Evolutionary conservation across 192 early-diverging fungal species (phyloP).

Genomic region (Phlyctochytrium planicorne): DNA sequence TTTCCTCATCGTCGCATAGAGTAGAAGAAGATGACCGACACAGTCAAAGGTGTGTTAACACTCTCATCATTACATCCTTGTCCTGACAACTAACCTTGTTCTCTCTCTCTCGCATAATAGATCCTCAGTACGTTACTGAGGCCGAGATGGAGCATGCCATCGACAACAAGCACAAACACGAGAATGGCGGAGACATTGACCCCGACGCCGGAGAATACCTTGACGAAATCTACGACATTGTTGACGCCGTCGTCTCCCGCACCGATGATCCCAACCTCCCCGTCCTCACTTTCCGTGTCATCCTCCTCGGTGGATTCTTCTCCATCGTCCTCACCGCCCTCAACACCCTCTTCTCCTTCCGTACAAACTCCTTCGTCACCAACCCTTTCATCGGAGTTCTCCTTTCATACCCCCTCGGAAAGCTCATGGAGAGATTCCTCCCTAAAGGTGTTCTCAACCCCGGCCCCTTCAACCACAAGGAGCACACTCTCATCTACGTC

Average conservation of each 20-base stretch:
- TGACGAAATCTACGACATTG: background rate
- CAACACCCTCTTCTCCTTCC: slow-evolving; percentile 75
- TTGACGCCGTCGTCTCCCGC: slow-evolving; percentile 18
- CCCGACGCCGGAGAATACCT: too few relatives aligned
- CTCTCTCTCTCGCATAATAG: too few relatives aligned
- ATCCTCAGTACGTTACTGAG: too few relatives aligned
- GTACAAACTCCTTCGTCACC: slow-evolving; percentile 73
- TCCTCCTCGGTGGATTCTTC: slow-evolving; percentile 35
- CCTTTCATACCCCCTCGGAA: slow-evolving; percentile 74
- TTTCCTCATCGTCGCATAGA: too few relatives aligned
- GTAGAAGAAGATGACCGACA: too few relatives aligned
- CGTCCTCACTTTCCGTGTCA: slow-evolving; percentile 46
- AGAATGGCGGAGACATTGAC: too few relatives aligned
- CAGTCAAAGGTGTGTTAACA: too few relatives aligned
- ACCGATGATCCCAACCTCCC: slow-evolving; percentile 47
- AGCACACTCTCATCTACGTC: slow-evolving; percentile 47
- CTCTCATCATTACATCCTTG: too few relatives aligned
- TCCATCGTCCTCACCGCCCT: slow-evolving; percentile 12
- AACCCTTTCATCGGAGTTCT: slow-evolving; percentile 71
- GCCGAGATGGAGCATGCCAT: too few relatives aligned
- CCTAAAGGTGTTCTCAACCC: slow-evolving; percentile 52
- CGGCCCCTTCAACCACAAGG: slow-evolving; percentile 57
- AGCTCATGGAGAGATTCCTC: slow-evolving; percentile 50
- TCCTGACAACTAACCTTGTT: too few relatives aligned
- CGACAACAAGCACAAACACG: too few relatives aligned